Percentiles rank a stretch among this genome's conserved stretches.
Conservation (phyloP, 2,329 filamentous ascomycete genomes). For the Exserohilum rostratum region DNA sequence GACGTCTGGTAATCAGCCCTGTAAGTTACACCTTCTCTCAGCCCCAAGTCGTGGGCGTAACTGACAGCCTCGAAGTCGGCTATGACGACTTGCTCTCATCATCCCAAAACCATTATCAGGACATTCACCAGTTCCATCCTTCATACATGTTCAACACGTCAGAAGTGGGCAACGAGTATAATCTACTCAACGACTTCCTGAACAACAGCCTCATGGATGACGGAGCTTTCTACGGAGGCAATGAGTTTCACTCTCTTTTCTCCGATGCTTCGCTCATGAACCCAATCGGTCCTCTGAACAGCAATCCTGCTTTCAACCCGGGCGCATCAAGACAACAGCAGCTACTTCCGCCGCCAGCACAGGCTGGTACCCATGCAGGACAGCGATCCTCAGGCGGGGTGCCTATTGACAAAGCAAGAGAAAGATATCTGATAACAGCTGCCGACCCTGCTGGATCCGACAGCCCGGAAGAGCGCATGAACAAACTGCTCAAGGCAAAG, state of each 20-base stretch:
- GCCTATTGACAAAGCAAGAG: conserved; percentile 73
- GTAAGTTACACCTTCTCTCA: conserved; percentile 63
- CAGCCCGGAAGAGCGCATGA: conserved; percentile 92
- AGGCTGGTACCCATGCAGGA: conserved; percentile 60
- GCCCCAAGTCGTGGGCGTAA: conserved; percentile 25
- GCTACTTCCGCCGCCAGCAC: conserved; percentile 50
- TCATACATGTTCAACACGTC: conserved; percentile 95
- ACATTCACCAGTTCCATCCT: conserved; percentile 92
- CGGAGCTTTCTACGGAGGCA: conserved; percentile 50
- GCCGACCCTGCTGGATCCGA: conserved; percentile 87
- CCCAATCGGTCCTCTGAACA: conserved; percentile 50
- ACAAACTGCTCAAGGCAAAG: conserved; percentile 90
- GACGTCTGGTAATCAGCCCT: conserved; percentile 71
- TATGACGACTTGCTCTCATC: conserved; percentile 81
- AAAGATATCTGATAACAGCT: conserved; percentile 93
- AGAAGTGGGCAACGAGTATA: conserved; percentile 96
- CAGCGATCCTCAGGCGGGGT: conserved; percentile 66
- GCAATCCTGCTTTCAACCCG: conserved; percentile 37
- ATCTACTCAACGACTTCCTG: conserved; percentile 93
- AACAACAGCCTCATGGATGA: conserved; percentile 88
- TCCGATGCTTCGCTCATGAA: conserved; percentile 62
- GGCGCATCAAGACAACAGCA: conserved; percentile 56
- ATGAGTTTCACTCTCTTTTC: conserved; percentile 60
- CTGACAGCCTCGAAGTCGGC: conserved; percentile 62
- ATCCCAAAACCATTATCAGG: conserved; percentile 83